Percentiles rank a stretch among this genome's conserved stretches.
Conservation (phyloP, 2,329 filamentous ascomycete species). For the Alternaria viburni region DNA sequence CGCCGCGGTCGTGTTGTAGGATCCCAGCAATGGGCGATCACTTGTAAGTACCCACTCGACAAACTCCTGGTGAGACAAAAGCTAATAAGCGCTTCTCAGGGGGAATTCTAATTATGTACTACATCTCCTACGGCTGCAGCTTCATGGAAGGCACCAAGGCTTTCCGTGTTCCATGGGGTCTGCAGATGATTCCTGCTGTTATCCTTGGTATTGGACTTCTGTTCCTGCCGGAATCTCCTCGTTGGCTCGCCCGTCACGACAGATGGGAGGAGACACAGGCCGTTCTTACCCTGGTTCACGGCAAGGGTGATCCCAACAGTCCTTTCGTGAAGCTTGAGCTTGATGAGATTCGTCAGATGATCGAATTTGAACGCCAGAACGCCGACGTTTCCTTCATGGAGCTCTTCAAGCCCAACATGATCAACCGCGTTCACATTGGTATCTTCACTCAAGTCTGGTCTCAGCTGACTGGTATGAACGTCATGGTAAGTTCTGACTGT, state of each 20-base stretch:
- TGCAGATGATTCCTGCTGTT: constrained; percentile 48
- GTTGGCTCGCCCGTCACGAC: constrained; percentile 55
- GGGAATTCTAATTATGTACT: constrained; percentile 45
- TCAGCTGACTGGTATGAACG: constrained; percentile 79
- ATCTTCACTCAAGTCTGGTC: constrained; percentile 78
- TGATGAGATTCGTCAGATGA: constrained; percentile 74
- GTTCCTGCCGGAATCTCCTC: constrained; percentile 55
- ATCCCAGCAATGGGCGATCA: constrained; percentile 75
- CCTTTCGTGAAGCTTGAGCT: constrained; percentile 72
- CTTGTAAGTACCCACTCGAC: not conserved
- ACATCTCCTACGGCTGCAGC: constrained; percentile 45
- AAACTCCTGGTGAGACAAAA: not conserved
- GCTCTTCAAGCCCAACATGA: constrained; percentile 74
- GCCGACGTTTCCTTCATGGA: constrained; percentile 73
- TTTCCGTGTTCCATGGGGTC: constrained; percentile 48
- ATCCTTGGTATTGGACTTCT: constrained; percentile 57
- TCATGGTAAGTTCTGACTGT: constrained; percentile 51
- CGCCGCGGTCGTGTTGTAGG: constrained; percentile 71
- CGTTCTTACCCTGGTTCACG: constrained; percentile 53
- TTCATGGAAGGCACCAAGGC: constrained; percentile 41
- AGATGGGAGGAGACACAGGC: constrained; percentile 53
- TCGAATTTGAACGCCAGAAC: constrained; percentile 75
- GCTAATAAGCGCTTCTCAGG: not conserved
- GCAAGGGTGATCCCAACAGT: constrained; percentile 66
- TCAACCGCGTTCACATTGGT: constrained; percentile 74